Conservation (phyloP, 306 rosid genomes). For the Trichosanthes cucumerina region DNA sequence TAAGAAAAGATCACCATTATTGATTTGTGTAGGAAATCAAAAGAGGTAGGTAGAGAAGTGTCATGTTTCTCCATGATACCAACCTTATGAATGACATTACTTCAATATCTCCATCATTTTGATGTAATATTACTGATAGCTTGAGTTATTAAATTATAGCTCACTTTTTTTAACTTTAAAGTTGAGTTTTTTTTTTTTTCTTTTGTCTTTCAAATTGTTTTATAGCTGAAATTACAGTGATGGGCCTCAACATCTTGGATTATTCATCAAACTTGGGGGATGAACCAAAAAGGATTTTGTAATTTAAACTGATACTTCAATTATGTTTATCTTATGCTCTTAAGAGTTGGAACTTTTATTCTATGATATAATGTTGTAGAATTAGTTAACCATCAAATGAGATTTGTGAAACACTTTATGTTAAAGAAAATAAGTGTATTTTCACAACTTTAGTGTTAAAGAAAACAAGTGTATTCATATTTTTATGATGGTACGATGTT, state of each 20-base stretch:
- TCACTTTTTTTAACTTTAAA: not conserved
- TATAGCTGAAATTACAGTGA: not conserved
- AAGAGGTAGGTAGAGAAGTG: conserved; percentile 4
- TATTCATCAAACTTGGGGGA: too few species aligned
- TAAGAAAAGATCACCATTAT: not conserved
- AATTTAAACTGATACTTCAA: too few species aligned
- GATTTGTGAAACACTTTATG: too few species aligned
- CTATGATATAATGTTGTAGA: too few species aligned
- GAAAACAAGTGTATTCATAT: too few species aligned
- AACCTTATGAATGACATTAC: not conserved
- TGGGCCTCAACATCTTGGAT: too few species aligned
- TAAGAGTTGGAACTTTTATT: too few species aligned
- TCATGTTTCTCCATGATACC: conserved; percentile 4
- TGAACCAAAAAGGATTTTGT: not conserved
- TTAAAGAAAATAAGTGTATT: too few species aligned
- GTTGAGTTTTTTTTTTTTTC: not conserved
- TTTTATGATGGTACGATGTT: not conserved
- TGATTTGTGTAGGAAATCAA: not conserved
- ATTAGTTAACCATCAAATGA: too few species aligned
- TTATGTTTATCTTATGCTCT: too few species aligned
- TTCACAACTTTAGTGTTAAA: too few species aligned
- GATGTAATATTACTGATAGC: not conserved
- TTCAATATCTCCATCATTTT: not conserved
- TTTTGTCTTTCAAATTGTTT: not conserved
- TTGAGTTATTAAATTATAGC: not conserved